phyloP scores from a whole-genome alignment of 495 filamentous ascomycete genomes.

The Aspergillus leporis region DNA sequence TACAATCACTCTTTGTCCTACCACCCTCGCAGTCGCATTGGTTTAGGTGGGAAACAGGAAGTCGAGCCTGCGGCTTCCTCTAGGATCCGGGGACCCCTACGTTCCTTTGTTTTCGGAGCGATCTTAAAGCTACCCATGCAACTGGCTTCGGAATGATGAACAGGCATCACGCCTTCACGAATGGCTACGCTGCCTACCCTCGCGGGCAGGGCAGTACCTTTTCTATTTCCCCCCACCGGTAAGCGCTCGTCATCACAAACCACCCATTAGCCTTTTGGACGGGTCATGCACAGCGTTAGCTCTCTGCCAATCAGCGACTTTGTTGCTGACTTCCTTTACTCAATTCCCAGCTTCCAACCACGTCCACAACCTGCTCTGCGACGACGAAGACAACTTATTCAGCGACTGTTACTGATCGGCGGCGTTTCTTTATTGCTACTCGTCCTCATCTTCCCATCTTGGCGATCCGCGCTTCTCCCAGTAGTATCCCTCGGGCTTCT shows the following conservation, averaged over 20 bases:
- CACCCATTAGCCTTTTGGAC: conserved; percentile 11
- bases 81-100: conserved; percentile 11
- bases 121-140: conserved; percentile 31
- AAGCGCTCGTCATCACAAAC: conserved; percentile 3
- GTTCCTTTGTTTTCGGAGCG: conserved; percentile 13
- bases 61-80: conserved; percentile 6
- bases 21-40: not conserved
- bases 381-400: conserved; percentile 70
- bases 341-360: conserved; percentile 73
- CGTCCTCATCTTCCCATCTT: conserved; percentile 66
- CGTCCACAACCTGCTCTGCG: conserved; percentile 73
- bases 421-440: conserved; percentile 60
- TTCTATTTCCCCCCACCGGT: conserved; percentile 90
- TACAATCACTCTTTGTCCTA: not conserved
- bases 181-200: conserved; percentile 71
- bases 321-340: not conserved
- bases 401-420: conserved; percentile 59
- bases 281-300: not conserved
- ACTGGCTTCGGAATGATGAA: conserved; percentile 45
- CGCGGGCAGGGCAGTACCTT: conserved; percentile 64
- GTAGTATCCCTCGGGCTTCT: conserved; percentile 70
- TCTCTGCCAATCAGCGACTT: not conserved
- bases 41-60: conserved; percentile 3
- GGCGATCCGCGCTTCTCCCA: conserved; percentile 65
- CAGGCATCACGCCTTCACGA: conserved; percentile 68